Base-by-base conservation (phyloP, 1,139 yeast genomes). In the Pneumocystis canis region DNA sequence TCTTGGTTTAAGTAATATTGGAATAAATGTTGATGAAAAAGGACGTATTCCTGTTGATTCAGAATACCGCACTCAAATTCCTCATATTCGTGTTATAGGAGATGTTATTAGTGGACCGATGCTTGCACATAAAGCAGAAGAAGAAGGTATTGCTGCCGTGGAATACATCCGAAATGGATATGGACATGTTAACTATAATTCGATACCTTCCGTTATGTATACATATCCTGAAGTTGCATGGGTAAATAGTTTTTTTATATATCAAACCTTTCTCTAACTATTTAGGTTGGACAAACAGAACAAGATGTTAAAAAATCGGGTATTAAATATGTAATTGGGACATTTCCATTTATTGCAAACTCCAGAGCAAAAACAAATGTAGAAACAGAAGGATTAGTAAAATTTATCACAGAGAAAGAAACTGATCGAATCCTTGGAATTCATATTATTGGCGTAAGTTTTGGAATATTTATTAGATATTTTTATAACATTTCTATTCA, bases 61-160 rank as follows among this genome's bases (percentile, higher is more conserved):
- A 67, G 89, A 92, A 79, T 92, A 82, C 82, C 86, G 88, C 78
- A 87, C 98, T 70, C 90, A 87, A 77, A 83, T 80, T 77, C 86
- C 89, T 66, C 95, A 94, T 78, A 90, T 94, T 73, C 88, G 96
- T 77, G 95, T 89, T 71, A 89, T 92, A 76, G 99, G 99, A 76
- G 99, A 94, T 74, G 97, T 85, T 66, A 94, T 98, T 60, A 92
- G 88, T 71, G 98, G 98, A 71, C 94, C 96, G 71, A 94, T 94
- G 99, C 83, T 94, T 78, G 99, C 99, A 68, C 99, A 94, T 82
- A 94, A 94, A 82, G 99, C 99, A 67, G 99, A 94, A 80, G 99
- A 94, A 77, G 99, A 94, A 81, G 99, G 97, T 77, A 85, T 94
- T 71, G 99, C 98, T 65, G 98, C 96, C 68, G 97, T 83, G 67